These are phyloP conservation scores for Nigrospora sphaerica DNA, from an alignment of 2,329 filamentous ascomycete genomes.

Conservation along the genomic window DNA sequence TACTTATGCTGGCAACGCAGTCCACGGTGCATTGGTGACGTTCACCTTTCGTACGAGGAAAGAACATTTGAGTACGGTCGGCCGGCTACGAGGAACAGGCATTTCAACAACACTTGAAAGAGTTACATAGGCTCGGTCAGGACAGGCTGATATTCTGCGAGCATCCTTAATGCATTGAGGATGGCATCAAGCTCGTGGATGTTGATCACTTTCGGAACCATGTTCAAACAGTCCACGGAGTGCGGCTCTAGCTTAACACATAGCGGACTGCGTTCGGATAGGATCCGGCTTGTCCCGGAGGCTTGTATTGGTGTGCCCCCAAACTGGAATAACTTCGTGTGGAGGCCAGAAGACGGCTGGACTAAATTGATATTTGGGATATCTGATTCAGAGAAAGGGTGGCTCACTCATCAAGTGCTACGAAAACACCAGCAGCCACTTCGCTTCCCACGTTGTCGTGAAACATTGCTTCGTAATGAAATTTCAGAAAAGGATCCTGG, in stretches of 20 bases:
- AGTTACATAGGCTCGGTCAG: conserved; percentile 6
- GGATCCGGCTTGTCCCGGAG: no score
- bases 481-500: no score
- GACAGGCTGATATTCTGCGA: conserved; percentile 8
- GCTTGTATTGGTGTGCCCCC: no score
- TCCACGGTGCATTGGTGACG: conserved; percentile 12
- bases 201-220: conserved; percentile 9
- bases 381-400: no score
- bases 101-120: conserved; percentile 14
- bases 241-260: conserved; percentile 1
- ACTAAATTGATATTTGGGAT: no score
- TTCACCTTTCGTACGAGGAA: conserved; percentile 6
- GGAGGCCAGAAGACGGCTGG: no score
- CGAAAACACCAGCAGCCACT: no score
- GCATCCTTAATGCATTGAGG: conserved; percentile 9
- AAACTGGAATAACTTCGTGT: no score
- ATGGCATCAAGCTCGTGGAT: conserved; percentile 7
- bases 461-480: no score
- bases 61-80: conserved; percentile 8
- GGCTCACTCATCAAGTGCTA: no score
- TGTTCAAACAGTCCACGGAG: conserved; percentile 7
- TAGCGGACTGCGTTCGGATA: no score
- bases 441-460: no score
- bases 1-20: conserved; percentile 10
- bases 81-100: conserved; percentile 11